A percentile compares a stretch with the other conserved stretches of the same genome.
These are phyloP conservation scores for Kalanchoe fedtschenkoi DNA, from an alignment of 164 flowering plant genomes.

Conservation along the genomic window DNA sequence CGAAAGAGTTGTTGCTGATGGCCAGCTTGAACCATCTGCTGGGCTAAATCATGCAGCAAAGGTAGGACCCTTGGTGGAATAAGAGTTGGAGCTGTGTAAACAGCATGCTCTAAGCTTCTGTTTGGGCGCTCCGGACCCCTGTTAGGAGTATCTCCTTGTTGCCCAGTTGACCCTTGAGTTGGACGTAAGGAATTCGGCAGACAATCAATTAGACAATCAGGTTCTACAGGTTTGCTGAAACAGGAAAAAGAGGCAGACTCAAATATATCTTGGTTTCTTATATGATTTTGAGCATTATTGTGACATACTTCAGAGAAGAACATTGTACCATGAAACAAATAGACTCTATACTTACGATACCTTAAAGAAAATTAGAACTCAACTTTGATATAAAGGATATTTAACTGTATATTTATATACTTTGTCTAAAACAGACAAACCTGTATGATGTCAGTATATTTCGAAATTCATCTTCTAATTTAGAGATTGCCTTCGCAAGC, in stretches of 20 bases:
- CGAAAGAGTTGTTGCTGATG: conserved; percentile 8
- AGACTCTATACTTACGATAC: neutral
- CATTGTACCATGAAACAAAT: neutral
- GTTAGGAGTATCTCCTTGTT: neutral
- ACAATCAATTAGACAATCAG: conserved; percentile 5
- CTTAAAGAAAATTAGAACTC: neutral
- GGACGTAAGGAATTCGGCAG: conserved; percentile 2
- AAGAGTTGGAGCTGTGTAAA: conserved; percentile 7
- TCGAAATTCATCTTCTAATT: conserved; percentile 87
- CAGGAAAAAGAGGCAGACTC: neutral
- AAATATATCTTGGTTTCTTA: neutral
- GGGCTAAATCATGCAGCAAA: conserved; percentile 6
- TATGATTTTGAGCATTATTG: neutral
- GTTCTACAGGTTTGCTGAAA: conserved; percentile 9
- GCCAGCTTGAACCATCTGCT: conserved; percentile 9
- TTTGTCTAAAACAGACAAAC: too few relatives aligned
- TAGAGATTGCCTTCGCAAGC: conserved; percentile 69
- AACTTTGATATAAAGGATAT: too few relatives aligned
- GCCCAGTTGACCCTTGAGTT: neutral
- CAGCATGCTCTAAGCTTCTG: neutral
- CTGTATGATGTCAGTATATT: conserved; percentile 66
- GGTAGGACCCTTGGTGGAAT: conserved; percentile 8
- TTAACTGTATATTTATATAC: too few relatives aligned
- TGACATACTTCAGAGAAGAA: neutral
- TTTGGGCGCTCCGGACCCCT: neutral